Base-by-base conservation (phyloP, 2,329 filamentous ascomycete genomes). In the Incumbomyces lentus region DNA sequence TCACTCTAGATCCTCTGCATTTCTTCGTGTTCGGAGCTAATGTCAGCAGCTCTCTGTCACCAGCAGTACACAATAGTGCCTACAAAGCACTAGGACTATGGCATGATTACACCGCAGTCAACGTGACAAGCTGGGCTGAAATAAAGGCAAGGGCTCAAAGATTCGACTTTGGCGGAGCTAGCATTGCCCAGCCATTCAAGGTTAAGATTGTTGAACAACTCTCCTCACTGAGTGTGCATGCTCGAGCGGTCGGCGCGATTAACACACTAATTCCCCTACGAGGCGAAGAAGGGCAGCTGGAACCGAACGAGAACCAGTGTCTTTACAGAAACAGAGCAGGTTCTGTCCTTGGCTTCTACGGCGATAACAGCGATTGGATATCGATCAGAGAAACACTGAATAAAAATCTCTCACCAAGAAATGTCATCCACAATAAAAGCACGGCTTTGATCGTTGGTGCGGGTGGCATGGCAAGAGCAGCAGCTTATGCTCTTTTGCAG, bases 401-500 rank as follows among this genome's bases (percentile, higher is more conserved):
- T 39, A 62, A 65, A 18, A 66, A 66, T 46, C 60, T 69, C 16
- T 68, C 66, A 3, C 66, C 66, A 2, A 63, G 66, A 13, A 79
- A 79, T 50, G 72, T 73, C 0, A 73, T 79, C 30, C 70, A 72
- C 39, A 62, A 64, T 5, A 71, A 66, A 39, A 73, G 69, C 1
- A 73, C 72, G 3, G 74, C 69, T 12, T 60, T 79, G 2, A 67
- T 79, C 3, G 68, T 77, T 51, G 76, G 76, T 8, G 74, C 75
- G n/a, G 76, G 76, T 36, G 84, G 85, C 6, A 89, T 89, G 84
- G 84, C 82, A 7, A 74, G 85, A 49, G 83, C 84, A 2, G 82
- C 84, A 1, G 76, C 86, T 2, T 90, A 90, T 55, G 80, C 84
- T 1, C 79, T 90, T 75, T 71, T 89, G 18, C 82, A 85, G 55